Evolutionary conservation across 345 rosid genomes (phyloP).

Genomic region (Hibiscus syriacus): DNA sequence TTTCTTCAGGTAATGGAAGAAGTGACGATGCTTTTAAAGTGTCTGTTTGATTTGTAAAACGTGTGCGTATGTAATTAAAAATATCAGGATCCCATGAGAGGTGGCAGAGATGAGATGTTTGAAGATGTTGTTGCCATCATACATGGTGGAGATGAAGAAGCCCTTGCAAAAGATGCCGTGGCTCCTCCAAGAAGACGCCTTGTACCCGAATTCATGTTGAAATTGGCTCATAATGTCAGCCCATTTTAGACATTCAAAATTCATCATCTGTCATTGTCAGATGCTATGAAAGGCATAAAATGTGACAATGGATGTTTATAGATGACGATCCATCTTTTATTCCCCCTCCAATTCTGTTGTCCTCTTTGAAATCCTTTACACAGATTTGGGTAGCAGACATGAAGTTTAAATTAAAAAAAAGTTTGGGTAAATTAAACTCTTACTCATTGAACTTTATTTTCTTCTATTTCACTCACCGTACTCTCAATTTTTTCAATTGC

Average conservation of each 20-base stretch:
- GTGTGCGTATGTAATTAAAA: too few species aligned
- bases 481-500: too few species aligned
- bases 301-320: neutral
- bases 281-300: constrained; percentile 1
- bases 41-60: neutral
- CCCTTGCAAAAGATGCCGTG: constrained; percentile 41
- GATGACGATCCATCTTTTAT: neutral
- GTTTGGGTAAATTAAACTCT: too few species aligned
- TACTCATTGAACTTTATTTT: too few species aligned
- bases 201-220: constrained; percentile 86
- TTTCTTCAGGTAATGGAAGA: too few species aligned
- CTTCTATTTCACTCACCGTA: too few species aligned
- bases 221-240: constrained; percentile 73
- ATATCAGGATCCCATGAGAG: too few species aligned
- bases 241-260: constrained; percentile 50
- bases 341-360: neutral
- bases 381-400: neutral
- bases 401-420: neutral
- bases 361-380: neutral
- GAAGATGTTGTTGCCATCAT: constrained; percentile 65
- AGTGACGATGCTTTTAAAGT: too few species aligned
- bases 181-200: constrained; percentile 76
- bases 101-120: constrained; percentile 69
- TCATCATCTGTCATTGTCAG: neutral
- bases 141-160: constrained; percentile 50